phyloP scores from a whole-genome alignment of 192 early-diverging fungal species.

The Borealophlyctis nickersoniae region DNA sequence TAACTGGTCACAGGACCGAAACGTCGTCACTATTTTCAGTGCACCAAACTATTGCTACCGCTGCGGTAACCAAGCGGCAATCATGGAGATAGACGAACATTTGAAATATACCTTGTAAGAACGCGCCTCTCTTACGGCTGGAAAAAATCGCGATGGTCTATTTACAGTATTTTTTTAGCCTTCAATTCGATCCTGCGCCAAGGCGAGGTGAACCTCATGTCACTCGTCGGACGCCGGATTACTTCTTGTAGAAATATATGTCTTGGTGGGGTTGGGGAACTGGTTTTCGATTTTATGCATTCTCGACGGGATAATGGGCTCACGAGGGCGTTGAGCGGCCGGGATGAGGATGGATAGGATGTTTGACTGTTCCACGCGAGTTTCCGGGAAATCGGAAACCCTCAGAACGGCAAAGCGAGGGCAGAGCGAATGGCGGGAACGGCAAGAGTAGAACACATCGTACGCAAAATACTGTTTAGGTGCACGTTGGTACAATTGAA shows the following conservation, averaged over 20 bases:
- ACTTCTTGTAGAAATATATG: slow-evolving; percentile 91
- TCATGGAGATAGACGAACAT: slow-evolving; percentile 99
- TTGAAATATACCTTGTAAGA: slow-evolving; percentile 97
- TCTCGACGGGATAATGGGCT: too few species aligned
- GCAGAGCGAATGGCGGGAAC: too few species aligned
- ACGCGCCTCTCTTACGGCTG: not conserved
- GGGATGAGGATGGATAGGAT: too few species aligned
- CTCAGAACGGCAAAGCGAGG: too few species aligned
- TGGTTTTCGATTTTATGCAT: too few species aligned
- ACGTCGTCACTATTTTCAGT: slow-evolving; percentile 98
- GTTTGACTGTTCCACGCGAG: too few species aligned
- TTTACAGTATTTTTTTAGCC: slow-evolving; percentile 26
- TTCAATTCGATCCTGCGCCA: slow-evolving; percentile 97
- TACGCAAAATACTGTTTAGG: too few species aligned
- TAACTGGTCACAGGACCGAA: slow-evolving; percentile 98
- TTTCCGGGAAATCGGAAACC: too few species aligned
- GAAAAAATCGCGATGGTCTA: not conserved
- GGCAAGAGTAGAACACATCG: too few species aligned
- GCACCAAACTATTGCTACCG: slow-evolving; percentile 99
- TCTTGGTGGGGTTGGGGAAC: too few species aligned
- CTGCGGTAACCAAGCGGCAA: slow-evolving; percentile 99
- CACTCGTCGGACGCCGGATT: slow-evolving; percentile 96
- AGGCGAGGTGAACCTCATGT: slow-evolving; percentile 97
- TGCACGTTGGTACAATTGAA: too few species aligned
- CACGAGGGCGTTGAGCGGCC: too few species aligned